phyloP scores from a whole-genome alignment of 2,329 filamentous ascomycete species.

The Trichoderma gracile region DNA sequence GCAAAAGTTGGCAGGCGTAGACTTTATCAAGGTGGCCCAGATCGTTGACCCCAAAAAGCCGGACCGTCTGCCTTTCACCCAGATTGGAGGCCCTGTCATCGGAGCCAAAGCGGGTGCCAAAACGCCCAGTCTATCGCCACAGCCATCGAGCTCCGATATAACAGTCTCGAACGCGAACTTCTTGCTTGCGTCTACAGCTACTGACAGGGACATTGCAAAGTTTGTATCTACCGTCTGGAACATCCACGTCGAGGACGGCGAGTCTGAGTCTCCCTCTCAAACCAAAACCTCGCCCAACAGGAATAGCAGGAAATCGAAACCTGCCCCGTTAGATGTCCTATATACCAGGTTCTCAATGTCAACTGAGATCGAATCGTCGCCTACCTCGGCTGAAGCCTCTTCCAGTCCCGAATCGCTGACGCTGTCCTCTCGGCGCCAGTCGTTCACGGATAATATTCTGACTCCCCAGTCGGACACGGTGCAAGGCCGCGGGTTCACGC shows the following conservation, averaged over 20 bases:
- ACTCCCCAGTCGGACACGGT: slow-evolving; percentile 37
- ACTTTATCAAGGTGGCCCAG: slow-evolving; percentile 60
- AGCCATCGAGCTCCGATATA: slow-evolving; percentile 33
- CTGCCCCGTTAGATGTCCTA: slow-evolving; percentile 35
- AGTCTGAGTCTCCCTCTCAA: slow-evolving; percentile 45
- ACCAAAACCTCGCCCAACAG: slow-evolving; percentile 30
- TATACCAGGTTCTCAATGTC: slow-evolving; percentile 36
- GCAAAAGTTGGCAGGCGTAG: slow-evolving; percentile 57
- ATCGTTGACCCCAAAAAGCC: slow-evolving; percentile 51
- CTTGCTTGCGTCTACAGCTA: slow-evolving; percentile 57
- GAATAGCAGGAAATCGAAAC: slow-evolving; percentile 30
- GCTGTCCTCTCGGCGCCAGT: slow-evolving; percentile 23
- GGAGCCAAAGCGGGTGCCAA: slow-evolving; percentile 32
- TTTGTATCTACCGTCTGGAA: slow-evolving; percentile 57
- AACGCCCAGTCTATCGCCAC: slow-evolving; percentile 31
- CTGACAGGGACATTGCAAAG: slow-evolving; percentile 52
- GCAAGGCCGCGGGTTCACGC: slow-evolving; percentile 35
- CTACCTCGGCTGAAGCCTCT: slow-evolving; percentile 14
- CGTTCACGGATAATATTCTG: slow-evolving; percentile 31
- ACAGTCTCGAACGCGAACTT: slow-evolving; percentile 57
- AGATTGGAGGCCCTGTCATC: slow-evolving; percentile 42
- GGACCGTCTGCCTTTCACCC: slow-evolving; percentile 42
- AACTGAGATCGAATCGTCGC: slow-evolving; percentile 31
- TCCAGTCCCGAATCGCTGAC: slow-evolving; percentile 24
- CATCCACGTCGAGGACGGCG: slow-evolving; percentile 37